Evolutionary conservation across 2,329 filamentous ascomycete genomes (phyloP).

Genomic region (Colletotrichum sp.): DNA sequence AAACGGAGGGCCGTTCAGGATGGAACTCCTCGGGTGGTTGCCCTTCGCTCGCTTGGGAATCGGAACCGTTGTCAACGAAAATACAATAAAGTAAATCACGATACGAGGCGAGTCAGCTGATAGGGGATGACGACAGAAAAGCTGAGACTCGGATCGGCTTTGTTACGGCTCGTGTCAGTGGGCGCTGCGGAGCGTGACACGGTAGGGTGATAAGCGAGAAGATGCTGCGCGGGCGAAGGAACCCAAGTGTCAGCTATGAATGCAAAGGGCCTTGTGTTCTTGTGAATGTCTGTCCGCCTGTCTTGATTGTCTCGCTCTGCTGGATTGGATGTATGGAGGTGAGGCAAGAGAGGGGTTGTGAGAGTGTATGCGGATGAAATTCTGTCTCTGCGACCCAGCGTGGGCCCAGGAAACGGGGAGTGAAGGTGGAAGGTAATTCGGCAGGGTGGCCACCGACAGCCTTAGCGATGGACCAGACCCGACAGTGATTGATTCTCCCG

Average conservation of each 20-base stretch:
- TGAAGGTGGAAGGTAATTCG: conserved; percentile 14
- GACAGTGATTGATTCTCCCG: background rate
- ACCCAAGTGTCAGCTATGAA: conserved; percentile 3
- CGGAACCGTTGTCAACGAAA: background rate
- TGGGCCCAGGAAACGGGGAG: background rate
- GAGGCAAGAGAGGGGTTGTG: background rate
- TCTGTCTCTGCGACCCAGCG: conserved; percentile 9
- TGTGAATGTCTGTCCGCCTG: background rate
- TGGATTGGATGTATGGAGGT: background rate
- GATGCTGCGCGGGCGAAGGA: conserved; percentile 9
- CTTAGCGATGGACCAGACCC: background rate
- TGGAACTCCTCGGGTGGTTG: background rate
- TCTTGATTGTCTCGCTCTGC: background rate
- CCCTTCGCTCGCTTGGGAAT: background rate
- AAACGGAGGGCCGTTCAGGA: background rate
- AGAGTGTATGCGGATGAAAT: background rate
- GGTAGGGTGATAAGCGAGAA: background rate
- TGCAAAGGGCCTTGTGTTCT: background rate
- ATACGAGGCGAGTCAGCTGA: conserved; percentile 21
- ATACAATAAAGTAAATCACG: background rate
- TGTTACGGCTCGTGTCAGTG: conserved; percentile 20
- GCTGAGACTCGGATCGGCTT: conserved; percentile 17
- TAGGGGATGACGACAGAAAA: conserved; percentile 20
- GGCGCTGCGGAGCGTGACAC: conserved; percentile 4
- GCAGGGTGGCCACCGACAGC: conserved; percentile 10